phyloP scores from a whole-genome alignment of 495 filamentous ascomycete species.

The Penicillium fimorum region DNA sequence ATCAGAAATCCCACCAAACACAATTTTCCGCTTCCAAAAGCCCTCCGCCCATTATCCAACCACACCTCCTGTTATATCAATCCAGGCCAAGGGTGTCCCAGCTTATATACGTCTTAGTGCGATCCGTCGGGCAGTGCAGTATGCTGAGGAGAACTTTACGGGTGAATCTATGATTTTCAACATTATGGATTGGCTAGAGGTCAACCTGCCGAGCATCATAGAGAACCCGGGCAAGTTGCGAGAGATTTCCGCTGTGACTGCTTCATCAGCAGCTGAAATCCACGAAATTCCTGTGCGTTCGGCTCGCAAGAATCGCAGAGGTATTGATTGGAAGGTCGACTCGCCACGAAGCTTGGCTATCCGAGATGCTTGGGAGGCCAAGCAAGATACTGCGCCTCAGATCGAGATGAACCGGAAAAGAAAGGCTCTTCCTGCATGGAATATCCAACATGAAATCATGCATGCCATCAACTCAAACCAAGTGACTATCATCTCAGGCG shows the following conservation, averaged over 20 bases:
- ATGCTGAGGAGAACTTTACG: conserved; percentile 63
- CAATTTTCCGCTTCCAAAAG: conserved; percentile 51
- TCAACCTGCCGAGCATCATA: conserved; percentile 70
- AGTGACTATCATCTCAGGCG: conserved; percentile 93
- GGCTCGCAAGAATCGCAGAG: conserved; percentile 44
- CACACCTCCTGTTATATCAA: conserved; percentile 69
- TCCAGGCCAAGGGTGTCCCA: conserved; percentile 66
- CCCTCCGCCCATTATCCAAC: conserved; percentile 65
- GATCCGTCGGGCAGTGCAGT: conserved; percentile 70
- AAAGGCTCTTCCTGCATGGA: conserved; percentile 82
- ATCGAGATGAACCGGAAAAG: conserved; percentile 69
- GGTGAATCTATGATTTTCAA: conserved; percentile 90
- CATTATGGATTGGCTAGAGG: conserved; percentile 85
- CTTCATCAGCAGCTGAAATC: conserved; percentile 28
- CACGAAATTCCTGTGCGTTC: conserved; percentile 48
- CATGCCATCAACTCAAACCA: conserved; percentile 68
- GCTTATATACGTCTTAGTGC: conserved; percentile 91
- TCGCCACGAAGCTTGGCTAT: conserved; percentile 42
- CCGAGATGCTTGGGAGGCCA: conserved; percentile 52
- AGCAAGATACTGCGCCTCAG: conserved; percentile 56
- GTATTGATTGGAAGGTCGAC: conserved; percentile 38
- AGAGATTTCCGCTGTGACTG: conserved; percentile 68
- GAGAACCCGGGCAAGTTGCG: conserved; percentile 77
- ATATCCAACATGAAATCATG: conserved; percentile 71
- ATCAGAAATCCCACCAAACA: conserved; percentile 29